Conservation (phyloP, 2,329 filamentous ascomycete species). For the Sporothrix globosa region DNA sequence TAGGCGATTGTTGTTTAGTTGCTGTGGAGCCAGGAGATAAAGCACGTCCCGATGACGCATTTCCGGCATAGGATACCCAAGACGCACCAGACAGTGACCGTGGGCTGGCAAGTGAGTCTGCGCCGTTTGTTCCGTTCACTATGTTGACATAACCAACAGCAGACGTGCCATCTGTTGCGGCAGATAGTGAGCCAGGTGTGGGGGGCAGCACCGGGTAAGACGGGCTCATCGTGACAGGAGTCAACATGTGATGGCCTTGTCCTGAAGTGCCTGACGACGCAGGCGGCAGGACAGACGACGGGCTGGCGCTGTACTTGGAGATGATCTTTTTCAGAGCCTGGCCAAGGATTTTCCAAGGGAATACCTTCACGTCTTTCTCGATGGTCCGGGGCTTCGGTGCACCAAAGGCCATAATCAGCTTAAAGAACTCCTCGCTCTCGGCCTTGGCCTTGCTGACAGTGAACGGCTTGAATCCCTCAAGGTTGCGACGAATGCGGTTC, state of each 20-base stretch:
- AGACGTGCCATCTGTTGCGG: constrained; percentile 45
- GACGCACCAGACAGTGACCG: constrained; percentile 54
- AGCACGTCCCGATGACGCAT: constrained; percentile 45
- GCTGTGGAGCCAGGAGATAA: constrained; percentile 46
- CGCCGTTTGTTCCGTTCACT: constrained; percentile 46
- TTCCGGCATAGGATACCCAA: constrained; percentile 46
- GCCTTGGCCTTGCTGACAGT: constrained; percentile 92
- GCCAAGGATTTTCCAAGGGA: constrained; percentile 89
- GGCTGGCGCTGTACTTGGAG: constrained; percentile 78
- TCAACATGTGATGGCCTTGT: constrained; percentile 47
- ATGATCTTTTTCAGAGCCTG: constrained; percentile 96
- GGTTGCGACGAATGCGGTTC: constrained; percentile 92
- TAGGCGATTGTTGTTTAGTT: constrained; percentile 46
- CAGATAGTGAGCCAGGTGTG: constrained; percentile 47
- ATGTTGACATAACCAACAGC: constrained; percentile 47
- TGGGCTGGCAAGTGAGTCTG: constrained; percentile 57
- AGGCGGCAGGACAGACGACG: constrained; percentile 46
- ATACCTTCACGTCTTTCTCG: constrained; percentile 99
- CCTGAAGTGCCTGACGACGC: constrained; percentile 34
- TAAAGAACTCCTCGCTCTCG: constrained; percentile 97
- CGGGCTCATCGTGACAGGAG: constrained; percentile 44
- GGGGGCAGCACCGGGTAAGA: constrained; percentile 53
- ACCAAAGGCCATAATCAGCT: constrained; percentile 97
- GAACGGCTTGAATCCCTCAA: constrained; percentile 89
- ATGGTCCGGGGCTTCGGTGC: constrained; percentile 96